Percentiles rank a stretch among this genome's conserved stretches.
phyloP scores from a whole-genome alignment of 2,329 filamentous ascomycete species.

The Lachnellula occidentalis region DNA sequence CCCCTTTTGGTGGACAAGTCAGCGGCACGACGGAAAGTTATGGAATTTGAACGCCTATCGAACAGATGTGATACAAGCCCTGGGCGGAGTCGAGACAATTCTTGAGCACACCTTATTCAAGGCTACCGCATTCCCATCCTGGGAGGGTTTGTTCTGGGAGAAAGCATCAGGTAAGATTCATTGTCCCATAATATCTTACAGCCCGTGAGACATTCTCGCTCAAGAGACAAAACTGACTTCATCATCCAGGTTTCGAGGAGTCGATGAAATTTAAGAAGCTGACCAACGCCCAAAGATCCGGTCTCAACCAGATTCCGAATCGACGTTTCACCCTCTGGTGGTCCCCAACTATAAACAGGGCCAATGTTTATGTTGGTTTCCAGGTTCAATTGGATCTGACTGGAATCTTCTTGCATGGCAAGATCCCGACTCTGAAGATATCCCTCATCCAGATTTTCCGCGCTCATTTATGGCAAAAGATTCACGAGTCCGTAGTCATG shows the following conservation, averaged over 20 bases:
- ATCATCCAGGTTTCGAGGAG: constrained; percentile 35
- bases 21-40: constrained; percentile 92
- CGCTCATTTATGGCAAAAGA: constrained; percentile 99
- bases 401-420: constrained; percentile 97
- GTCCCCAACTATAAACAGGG: constrained; percentile 88
- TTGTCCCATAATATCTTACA: not conserved
- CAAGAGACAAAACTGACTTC: constrained; percentile 17
- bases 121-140: constrained; percentile 91
- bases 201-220: too few species aligned
- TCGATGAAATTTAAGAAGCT: constrained; percentile 98
- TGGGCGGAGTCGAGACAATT: constrained; percentile 93
- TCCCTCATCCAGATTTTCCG: constrained; percentile 98
- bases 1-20: constrained; percentile 98
- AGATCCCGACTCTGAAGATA: constrained; percentile 97
- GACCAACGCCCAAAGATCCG: constrained; percentile 92
- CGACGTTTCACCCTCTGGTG: constrained; percentile 98
- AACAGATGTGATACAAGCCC: constrained; percentile 91
- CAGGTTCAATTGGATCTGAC: constrained; percentile 97
- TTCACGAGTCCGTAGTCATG: constrained; percentile 98
- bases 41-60: constrained; percentile 97
- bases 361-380: constrained; percentile 99
- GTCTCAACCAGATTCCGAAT: constrained; percentile 97
- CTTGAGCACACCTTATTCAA: constrained; percentile 96
- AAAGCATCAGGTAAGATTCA: constrained; percentile 42
- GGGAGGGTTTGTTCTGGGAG: constrained; percentile 95